Evolutionary conservation across 148 eudicot genomes (phyloP), one percentile per base, ranked within the genome.

Genomic region (Cornus suecica): DNA sequence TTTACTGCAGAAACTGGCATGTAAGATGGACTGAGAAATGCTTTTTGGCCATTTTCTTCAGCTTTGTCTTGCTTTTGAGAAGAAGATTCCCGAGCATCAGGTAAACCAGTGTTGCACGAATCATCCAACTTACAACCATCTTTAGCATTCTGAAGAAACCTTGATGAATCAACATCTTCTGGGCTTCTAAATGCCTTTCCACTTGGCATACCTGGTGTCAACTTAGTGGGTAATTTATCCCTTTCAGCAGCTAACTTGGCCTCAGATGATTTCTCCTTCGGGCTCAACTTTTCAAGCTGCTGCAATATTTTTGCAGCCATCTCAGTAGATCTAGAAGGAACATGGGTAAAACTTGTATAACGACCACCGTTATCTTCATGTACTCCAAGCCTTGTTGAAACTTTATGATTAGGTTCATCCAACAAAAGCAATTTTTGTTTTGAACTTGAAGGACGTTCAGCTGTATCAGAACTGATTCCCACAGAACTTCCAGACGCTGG

Each of bases 301-400:
- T 88, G 84, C 66, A 93, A 82, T 73, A 91, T 96, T 79, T 82
- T 91, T 69, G 86, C 74, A 74, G 97, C 98, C 83, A 75, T 88
- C 82, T 90, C 90, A 71, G 82, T 79, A 51, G 99, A 93, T 75
- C 86, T 84, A 5, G 93, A 78, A 75, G 97, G 92, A 84, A 90
- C 91, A 82, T 69, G 85, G 29, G 81, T 77, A 79, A 83, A 80
- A 74, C 85, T 88, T 52, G 84, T 73, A 69, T 79, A 65, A 78
- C 83, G 81, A 69, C 68, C 70, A 66, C 80, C 63, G 28, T 76
- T 75, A 63, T 81, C 79, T 68, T 28, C 80, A 30, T 45, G 76
- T 65, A 82, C 83, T 34, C 70, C 75, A 31, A 66, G 69, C 62
- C 75, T n/a, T 74, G 83, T 89, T 3, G 79, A 77, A 14, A 58